A percentile compares a stretch with the other conserved stretches of the same genome.
These are phyloP conservation scores for Wickerhamomyces queroliae DNA, from an alignment of 805 yeast species.

Conservation along the genomic window DNA sequence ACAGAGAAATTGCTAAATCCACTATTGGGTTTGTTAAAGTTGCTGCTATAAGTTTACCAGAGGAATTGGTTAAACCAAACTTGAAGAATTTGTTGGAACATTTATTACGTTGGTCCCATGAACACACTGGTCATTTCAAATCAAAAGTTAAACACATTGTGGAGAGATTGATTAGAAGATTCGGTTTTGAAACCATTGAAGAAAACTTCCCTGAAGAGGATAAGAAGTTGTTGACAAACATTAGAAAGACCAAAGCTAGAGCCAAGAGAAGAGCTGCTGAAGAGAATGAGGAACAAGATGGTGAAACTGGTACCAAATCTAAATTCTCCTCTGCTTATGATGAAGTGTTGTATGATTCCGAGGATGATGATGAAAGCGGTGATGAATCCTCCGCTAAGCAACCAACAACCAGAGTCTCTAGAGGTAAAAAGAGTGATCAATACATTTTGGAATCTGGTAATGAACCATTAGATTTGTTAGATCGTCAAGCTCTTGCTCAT, in stretches of 20 bases:
- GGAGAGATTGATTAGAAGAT: constrained; percentile 85
- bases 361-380: constrained; percentile 49
- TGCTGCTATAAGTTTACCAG: constrained; percentile 76
- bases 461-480: constrained; percentile 87
- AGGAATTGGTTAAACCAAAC: constrained; percentile 62
- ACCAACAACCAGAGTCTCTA: no score
- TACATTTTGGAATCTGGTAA: constrained; percentile 69
- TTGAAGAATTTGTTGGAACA: constrained; percentile 62
- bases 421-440: constrained; percentile 37
- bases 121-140: constrained; percentile 92
- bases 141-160: constrained; percentile 88
- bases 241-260: constrained; percentile 80
- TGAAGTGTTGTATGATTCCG: constrained; percentile 80
- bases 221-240: constrained; percentile 73
- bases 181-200: constrained; percentile 85
- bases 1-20: constrained; percentile 89
- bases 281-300: constrained; percentile 29
- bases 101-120: constrained; percentile 89
- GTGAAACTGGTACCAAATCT: constrained; percentile 28
- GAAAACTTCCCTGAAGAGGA: constrained; percentile 87
- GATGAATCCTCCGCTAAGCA: constrained; percentile 35
- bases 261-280: constrained; percentile 65
- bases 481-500: constrained; percentile 76
- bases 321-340: constrained; percentile 84
- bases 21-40: constrained; percentile 94